A percentile compares a stretch with the other conserved stretches of the same genome.
These are phyloP conservation scores for Thielaviopsis musarum DNA, from an alignment of 2,329 filamentous ascomycete species.

Conservation along the genomic window DNA sequence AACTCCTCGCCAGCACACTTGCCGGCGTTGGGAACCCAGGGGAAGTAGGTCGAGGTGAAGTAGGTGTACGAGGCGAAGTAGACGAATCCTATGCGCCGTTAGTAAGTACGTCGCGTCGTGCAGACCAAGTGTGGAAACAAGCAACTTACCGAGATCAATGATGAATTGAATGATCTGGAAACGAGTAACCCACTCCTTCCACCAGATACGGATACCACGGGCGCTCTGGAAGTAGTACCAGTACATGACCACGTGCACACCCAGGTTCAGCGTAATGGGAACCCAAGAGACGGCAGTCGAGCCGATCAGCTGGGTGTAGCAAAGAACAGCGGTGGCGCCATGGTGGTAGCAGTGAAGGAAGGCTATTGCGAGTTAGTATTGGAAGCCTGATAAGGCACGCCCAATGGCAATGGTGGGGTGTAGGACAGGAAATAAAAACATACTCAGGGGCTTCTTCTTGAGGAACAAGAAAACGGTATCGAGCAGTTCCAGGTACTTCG, in stretches of 20 bases:
- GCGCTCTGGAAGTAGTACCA: slow-evolving; percentile 99
- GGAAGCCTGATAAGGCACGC: background rate
- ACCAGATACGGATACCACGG: slow-evolving; percentile 90
- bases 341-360: slow-evolving; percentile 99
- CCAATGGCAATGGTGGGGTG: background rate
- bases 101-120: background rate
- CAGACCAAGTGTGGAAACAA: background rate
- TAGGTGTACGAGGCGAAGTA: slow-evolving; percentile 99
- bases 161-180: slow-evolving; percentile 96
- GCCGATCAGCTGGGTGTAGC: slow-evolving; percentile 93
- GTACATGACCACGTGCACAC: slow-evolving; percentile 97
- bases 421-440: slow-evolving; percentile 19
- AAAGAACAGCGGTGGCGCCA: slow-evolving; percentile 87
- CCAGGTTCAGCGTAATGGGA: slow-evolving; percentile 78
- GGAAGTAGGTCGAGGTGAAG: slow-evolving; percentile 84
- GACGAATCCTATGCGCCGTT: slow-evolving; percentile 53
- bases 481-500: slow-evolving; percentile 90
- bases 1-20: slow-evolving; percentile 93
- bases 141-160: slow-evolving; percentile 70
- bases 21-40: slow-evolving; percentile 66
- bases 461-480: slow-evolving; percentile 95
- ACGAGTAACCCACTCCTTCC: slow-evolving; percentile 99
- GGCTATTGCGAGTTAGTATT: slow-evolving; percentile 20
- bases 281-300: slow-evolving; percentile 92
- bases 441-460: slow-evolving; percentile 92